phyloP scores from a whole-genome alignment of 495 filamentous ascomycete genomes.

The Terfezia boudieri region DNA sequence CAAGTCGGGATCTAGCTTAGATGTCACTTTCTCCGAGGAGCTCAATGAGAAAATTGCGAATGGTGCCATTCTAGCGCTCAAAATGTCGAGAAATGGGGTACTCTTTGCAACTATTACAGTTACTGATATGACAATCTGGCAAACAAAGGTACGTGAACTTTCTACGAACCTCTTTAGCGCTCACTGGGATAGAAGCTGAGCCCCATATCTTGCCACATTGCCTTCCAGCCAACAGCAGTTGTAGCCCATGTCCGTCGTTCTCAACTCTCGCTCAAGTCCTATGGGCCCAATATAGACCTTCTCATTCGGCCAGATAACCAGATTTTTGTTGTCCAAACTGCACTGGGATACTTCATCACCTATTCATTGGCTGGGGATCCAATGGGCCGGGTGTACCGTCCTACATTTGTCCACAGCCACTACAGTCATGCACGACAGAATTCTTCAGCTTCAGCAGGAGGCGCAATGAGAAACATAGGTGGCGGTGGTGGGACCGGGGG shows the following conservation, averaged over 20 bases:
- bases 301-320: slow-evolving; percentile 77
- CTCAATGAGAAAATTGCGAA: slow-evolving; percentile 20
- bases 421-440: slow-evolving; percentile 52
- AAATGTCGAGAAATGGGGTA: slow-evolving; percentile 58
- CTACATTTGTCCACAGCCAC: slow-evolving; percentile 41
- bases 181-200: slow-evolving; percentile 2
- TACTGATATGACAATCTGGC: slow-evolving; percentile 73
- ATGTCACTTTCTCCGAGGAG: slow-evolving; percentile 12
- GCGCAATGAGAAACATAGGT: slow-evolving; percentile 25
- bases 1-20: slow-evolving; percentile 5
- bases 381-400: slow-evolving; percentile 60
- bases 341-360: slow-evolving; percentile 71
- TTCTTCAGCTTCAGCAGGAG: slow-evolving; percentile 36
- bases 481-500: slow-evolving; percentile 24
- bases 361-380: slow-evolving; percentile 80
- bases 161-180: slow-evolving; percentile 8
- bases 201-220: slow-evolving; percentile 8
- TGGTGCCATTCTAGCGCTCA: slow-evolving; percentile 48
- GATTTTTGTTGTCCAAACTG: slow-evolving; percentile 81
- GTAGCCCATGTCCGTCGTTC: slow-evolving; percentile 71
- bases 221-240: slow-evolving; percentile 58
- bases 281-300: slow-evolving; percentile 65
- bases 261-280: slow-evolving; percentile 47
- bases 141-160: slow-evolving; percentile 49
- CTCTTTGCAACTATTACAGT: slow-evolving; percentile 76